phyloP scores from a whole-genome alignment of 345 rosid species.

The Lumnitzera littorea region DNA sequence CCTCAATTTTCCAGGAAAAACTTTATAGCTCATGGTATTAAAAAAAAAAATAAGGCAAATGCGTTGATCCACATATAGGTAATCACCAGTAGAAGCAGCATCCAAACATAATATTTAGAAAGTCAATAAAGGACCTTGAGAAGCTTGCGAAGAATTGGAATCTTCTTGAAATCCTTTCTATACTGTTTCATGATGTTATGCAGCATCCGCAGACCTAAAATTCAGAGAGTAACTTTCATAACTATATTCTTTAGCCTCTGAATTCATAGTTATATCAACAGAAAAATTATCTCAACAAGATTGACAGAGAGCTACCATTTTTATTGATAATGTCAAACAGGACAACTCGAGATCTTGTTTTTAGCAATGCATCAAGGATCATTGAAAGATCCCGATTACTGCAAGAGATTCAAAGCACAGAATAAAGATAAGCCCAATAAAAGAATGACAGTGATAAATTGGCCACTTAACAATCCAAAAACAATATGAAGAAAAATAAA shows the following conservation, averaged over 20 bases:
- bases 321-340: constrained; percentile 76
- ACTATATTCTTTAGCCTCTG: neutral
- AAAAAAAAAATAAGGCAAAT: too few species aligned
- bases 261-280: too few species aligned
- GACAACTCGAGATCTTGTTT: constrained; percentile 83
- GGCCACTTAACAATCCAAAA: neutral
- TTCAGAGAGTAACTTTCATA: neutral
- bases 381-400: constrained; percentile 98
- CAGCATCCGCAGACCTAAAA: constrained; percentile 88
- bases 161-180: constrained; percentile 84
- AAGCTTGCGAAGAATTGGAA: constrained; percentile 93
- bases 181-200: constrained; percentile 95
- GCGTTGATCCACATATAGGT: too few species aligned
- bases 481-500: constrained; percentile 3
- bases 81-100: too few species aligned
- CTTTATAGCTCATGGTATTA: too few species aligned
- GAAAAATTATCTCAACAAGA: too few species aligned
- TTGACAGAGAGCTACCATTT: constrained; percentile 47
- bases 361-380: constrained; percentile 97
- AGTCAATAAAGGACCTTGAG: constrained; percentile 52
- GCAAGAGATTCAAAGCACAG: constrained; percentile 14
- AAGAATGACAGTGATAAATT: constrained; percentile 12
- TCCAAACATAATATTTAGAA: too few species aligned
- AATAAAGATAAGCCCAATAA: constrained; percentile 12
- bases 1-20: too few species aligned